Conservation (phyloP, 768 basidiomycete species). For the Pluteus cervinus region DNA sequence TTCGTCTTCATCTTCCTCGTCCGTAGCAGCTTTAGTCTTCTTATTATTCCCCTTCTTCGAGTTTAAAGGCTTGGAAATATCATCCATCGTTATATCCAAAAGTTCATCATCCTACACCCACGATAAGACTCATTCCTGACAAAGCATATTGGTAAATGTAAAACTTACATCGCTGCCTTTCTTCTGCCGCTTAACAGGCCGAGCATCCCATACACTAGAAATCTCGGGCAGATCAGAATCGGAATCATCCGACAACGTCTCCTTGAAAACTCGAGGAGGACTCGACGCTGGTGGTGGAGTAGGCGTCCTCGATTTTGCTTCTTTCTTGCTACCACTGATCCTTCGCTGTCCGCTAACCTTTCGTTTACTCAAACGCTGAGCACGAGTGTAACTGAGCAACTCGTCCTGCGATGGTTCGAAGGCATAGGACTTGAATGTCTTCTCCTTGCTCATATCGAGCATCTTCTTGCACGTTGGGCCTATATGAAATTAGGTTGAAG, state of each 20-base stretch:
- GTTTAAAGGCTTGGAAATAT: constrained; percentile 15
- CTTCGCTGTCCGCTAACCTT: constrained; percentile 9
- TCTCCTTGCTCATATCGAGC: constrained; percentile 43
- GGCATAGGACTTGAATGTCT: constrained; percentile 55
- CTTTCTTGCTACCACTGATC: constrained; percentile 8
- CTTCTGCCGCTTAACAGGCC: constrained; percentile 28
- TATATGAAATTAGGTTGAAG: constrained; percentile 14
- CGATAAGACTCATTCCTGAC: constrained; percentile 6
- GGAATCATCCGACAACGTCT: constrained; percentile 31
- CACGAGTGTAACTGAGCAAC: constrained; percentile 33
- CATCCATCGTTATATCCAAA: constrained; percentile 23
- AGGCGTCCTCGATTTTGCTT: constrained; percentile 19
- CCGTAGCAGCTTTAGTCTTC: no score
- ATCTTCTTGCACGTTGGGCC: constrained; percentile 68
- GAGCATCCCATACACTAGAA: constrained; percentile 29
- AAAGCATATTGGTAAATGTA: neutral
- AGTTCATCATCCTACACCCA: constrained; percentile 7
- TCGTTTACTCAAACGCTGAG: constrained; percentile 24
- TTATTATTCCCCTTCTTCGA: constrained; percentile 12
- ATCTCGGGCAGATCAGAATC: constrained; percentile 53
- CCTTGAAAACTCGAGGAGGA: constrained; percentile 16
- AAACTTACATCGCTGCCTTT: constrained; percentile 10
- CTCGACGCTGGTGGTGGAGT: constrained; percentile 21
- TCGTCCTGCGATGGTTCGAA: constrained; percentile 68
- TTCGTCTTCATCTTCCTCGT: no score